Evolutionary conservation across 331 rosid species (phyloP), one percentile per base, ranked within the genome.

Genomic region (Cydonia oblonga): DNA sequence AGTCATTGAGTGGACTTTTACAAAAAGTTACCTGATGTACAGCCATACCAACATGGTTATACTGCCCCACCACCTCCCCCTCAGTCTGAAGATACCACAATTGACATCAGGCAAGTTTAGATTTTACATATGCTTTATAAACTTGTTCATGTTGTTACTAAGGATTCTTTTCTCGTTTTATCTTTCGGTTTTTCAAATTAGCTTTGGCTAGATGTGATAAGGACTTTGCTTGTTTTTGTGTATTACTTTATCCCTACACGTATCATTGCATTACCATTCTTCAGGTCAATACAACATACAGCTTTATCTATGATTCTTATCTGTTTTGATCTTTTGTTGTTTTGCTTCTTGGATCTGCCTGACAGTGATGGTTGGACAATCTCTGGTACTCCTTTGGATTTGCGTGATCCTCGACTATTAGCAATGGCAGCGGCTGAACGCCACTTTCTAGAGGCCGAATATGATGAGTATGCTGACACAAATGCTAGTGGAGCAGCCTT

Each of bases 401-500:
- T 87, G 79, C 80, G 72, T 62, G 88, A 82, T 65, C 88, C 81
- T 78, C 84, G 83, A 63, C 81, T 84, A 53, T 62, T 82, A 78
- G 85, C 85, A 72, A 75, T 84, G 82, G 88, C 88, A 66, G 85
- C 86, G 3, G 86, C 88, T 33, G 90, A 87, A 69, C 86, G 68
- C 49, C 84, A 76, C 72, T 40, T 84, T 64, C 72, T 78, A 25
- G 91, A 87, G 74, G 80, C 84, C 1, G 87, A 87, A 20, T 83
- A 87, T 76, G 89, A 78, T 75, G 91, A 76, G 60, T 75, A 84
- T 29, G 81, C 80, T 10, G 80, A 82, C 79, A 59, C 80, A 13
- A 72, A 75, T 71, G 78, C 82, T 30, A 76, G 73, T 57, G 84
- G 85, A 69, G 78, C 85, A 20, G 78, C 86, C 16, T 84, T 82